Percentiles rank a stretch among this genome's conserved stretches.
Evolutionary conservation across 305 asterid species (phyloP).

Genomic region (Rubia tinctorum): DNA sequence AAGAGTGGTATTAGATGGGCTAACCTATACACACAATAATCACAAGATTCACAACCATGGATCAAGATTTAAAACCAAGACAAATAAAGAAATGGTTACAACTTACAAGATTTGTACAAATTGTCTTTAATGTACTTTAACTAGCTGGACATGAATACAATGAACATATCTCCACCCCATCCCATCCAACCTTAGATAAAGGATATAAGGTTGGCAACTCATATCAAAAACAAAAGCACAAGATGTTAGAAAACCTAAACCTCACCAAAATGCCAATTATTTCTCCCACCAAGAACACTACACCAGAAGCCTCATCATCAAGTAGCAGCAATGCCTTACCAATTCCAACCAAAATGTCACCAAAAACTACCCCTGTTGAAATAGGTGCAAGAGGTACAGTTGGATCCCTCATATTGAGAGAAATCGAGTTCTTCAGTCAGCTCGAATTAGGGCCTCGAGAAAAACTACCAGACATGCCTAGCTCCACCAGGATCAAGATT

Average conservation of each 20-base stretch:
- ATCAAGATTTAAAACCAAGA: slow-evolving; percentile 18
- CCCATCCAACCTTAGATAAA: slow-evolving; percentile 18
- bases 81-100: slow-evolving; percentile 25
- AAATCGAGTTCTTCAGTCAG: slow-evolving; percentile 44
- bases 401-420: slow-evolving; percentile 52
- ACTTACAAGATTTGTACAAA: slow-evolving; percentile 29
- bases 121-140: slow-evolving; percentile 39
- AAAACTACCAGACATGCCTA: slow-evolving; percentile 17
- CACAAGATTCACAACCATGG: not conserved
- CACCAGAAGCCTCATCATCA: slow-evolving; percentile 18
- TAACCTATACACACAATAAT: slow-evolving; percentile 5
- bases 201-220: slow-evolving; percentile 22
- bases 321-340: slow-evolving; percentile 18
- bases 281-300: slow-evolving; percentile 31
- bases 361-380: slow-evolving; percentile 30
- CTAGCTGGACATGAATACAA: slow-evolving; percentile 56
- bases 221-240: slow-evolving; percentile 17
- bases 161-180: slow-evolving; percentile 31
- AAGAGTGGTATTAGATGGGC: not conserved
- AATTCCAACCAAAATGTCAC: slow-evolving; percentile 22
- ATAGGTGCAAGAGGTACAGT: slow-evolving; percentile 51
- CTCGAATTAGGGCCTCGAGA: slow-evolving; percentile 30
- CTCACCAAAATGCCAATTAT: slow-evolving; percentile 33
- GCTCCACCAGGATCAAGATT: slow-evolving; percentile 29
- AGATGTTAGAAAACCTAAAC: slow-evolving; percentile 13